Base-by-base conservation (phyloP, 768 basidiomycete genomes). In the Kwoniella bestiolae region DNA sequence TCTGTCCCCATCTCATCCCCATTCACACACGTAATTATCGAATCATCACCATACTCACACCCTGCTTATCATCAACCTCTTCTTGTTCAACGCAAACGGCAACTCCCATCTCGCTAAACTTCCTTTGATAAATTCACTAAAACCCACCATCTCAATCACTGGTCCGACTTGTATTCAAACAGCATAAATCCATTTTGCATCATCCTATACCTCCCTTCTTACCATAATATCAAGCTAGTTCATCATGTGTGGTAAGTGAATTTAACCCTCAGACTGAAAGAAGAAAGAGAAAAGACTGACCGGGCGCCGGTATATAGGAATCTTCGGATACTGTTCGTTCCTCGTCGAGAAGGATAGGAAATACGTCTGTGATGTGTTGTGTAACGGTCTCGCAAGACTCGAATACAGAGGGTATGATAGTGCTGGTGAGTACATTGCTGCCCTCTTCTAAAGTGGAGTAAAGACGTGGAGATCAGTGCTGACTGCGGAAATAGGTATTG, bases 341-440 rank as follows among this genome's bases (percentile, higher is more conserved):
- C 86, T 98, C 80, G 90, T 90, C 83, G 94, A 97, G 84, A 94
- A 94, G 92, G 87, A 89, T 80, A 91, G 95, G 73, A 89, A 91
- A 81, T 90, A 92, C 75, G 86, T 98, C 70, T 88, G 95, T 68
- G 94, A 98, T 75, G 88, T 94, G 67, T 87, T 99, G 56, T 87
- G 88, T 77, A 90, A 89, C 62, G 96, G 94, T 68, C 90, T 99
- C 65, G 88, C 91, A 59, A 89, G 96, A 65, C 89, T 97, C 73
- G 96, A 99, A 81, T 99, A 99, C 83, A 90, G 96, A 79, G 96
- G 96, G 44, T 99, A 99, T 79, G 96, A 99, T 81, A 93, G 91
- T 71, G 96, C 95, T 23, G 83, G 83, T 83, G 52, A 66, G 82
- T 70, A 14, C 47, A 21, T 9, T 35, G 26, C 25, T 57, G 9